phyloP scores from a whole-genome alignment of 352 stramenopile species.

The Phytophthora constricta region DNA sequence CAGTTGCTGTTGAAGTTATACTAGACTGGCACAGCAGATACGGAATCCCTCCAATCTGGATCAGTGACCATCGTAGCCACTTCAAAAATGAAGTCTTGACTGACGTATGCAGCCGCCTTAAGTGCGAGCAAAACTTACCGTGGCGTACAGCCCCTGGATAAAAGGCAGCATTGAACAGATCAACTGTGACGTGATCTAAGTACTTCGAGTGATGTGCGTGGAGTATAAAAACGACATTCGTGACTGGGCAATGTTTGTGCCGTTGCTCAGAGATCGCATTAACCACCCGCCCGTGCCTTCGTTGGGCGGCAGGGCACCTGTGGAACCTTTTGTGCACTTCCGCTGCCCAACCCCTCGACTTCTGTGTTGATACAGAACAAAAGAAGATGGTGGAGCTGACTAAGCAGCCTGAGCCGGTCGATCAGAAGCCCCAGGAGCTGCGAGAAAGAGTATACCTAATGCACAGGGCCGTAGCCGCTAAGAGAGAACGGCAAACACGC shows the following conservation, averaged over 20 bases:
- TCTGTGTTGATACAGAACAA: not conserved
- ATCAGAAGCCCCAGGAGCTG: too few species aligned
- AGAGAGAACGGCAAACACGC: slow-evolving; percentile 1
- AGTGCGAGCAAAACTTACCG: slow-evolving; percentile 21
- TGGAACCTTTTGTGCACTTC: slow-evolving; percentile 20
- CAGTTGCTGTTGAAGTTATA: slow-evolving; percentile 18
- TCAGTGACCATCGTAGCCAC: slow-evolving; percentile 34
- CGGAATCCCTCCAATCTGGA: slow-evolving; percentile 20
- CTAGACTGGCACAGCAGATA: slow-evolving; percentile 38
- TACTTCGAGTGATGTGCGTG: slow-evolving; percentile 17
- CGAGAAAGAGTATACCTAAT: slow-evolving; percentile 2
- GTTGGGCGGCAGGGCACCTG: slow-evolving; percentile 11
- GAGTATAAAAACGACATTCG: slow-evolving; percentile 13
- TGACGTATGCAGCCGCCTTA: slow-evolving; percentile 18
- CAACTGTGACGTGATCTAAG: slow-evolving; percentile 33
- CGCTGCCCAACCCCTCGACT: not conserved
- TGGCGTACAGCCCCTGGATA: slow-evolving; percentile 31
- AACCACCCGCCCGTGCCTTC: slow-evolving; percentile 30
- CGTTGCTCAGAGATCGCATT: slow-evolving; percentile 22
- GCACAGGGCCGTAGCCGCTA: slow-evolving; percentile 19
- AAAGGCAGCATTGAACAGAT: slow-evolving; percentile 32
- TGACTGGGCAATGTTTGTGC: slow-evolving; percentile 20
- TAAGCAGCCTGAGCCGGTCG: too few species aligned
- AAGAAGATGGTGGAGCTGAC: not conserved
- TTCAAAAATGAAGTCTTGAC: slow-evolving; percentile 34